Evolutionary conservation across 805 yeast genomes (phyloP).

Genomic region (Yarrowia keelungensis): DNA sequence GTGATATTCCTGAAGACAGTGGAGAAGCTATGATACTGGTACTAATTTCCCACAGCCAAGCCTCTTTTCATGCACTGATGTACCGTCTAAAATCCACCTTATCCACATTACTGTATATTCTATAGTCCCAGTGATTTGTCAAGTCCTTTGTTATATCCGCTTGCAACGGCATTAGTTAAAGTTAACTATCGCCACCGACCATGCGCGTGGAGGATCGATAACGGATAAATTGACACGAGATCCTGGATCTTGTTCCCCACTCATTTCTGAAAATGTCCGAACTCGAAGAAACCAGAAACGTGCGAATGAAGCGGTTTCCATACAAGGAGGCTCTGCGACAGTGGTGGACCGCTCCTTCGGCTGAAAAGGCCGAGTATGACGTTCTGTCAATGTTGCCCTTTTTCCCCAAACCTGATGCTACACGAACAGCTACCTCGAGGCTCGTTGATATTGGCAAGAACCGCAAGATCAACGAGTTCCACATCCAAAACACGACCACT

Average conservation of each 20-base stretch:
- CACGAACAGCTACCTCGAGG: constrained; percentile 49
- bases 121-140: background rate
- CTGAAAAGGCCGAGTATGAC: constrained; percentile 54
- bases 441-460: constrained; percentile 59
- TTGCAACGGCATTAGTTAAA: constrained; percentile 19
- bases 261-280: constrained; percentile 14
- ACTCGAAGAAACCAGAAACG: constrained; percentile 28
- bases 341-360: constrained; percentile 53
- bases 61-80: no score
- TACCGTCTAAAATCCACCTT: no score
- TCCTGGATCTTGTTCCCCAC: background rate
- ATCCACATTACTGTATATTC: background rate
- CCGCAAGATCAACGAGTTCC: constrained; percentile 76
- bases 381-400: constrained; percentile 67
- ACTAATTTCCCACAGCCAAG: no score
- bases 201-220: background rate
- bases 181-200: constrained; percentile 33
- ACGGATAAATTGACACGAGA: constrained; percentile 11
- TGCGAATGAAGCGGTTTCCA: constrained; percentile 12
- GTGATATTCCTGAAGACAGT: no score
- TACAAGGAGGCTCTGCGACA: constrained; percentile 45
- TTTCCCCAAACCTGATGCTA: constrained; percentile 48
- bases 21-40: no score
- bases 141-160: background rate
- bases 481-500: constrained; percentile 51